A percentile compares a stretch with the other conserved stretches of the same genome.
Conservation (phyloP, 495 filamentous ascomycete genomes). For the Penicillium cataractarum region DNA sequence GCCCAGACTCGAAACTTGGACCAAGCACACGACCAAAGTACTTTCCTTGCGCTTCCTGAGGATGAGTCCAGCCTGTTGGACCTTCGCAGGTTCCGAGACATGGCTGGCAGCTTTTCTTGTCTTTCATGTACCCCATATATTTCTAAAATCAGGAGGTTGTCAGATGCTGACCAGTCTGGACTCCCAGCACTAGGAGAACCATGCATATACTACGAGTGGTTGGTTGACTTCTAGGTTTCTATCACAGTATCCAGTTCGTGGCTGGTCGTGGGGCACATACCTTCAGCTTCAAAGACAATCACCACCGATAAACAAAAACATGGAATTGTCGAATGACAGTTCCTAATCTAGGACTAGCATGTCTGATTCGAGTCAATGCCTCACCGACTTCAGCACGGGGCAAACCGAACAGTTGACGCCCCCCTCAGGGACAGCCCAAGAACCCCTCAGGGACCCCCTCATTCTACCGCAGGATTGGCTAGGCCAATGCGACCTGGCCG, state of each 20-base stretch:
- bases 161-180: slow-evolving; percentile 1
- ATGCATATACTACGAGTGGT: not conserved
- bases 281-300: not conserved
- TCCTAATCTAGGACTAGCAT: not conserved
- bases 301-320: not conserved
- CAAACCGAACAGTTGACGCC: slow-evolving; percentile 3
- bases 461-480: slow-evolving; percentile 12
- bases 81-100: not conserved
- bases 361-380: not conserved
- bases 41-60: not conserved
- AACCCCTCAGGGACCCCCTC: not conserved
- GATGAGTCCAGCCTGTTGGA: not conserved
- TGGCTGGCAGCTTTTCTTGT: slow-evolving; percentile 2
- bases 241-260: not conserved
- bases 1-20: slow-evolving; percentile 4
- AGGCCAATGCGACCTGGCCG: slow-evolving; percentile 9
- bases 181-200: not conserved
- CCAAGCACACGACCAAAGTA: not conserved
- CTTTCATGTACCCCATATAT: slow-evolving; percentile 9
- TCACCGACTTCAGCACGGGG: not conserved
- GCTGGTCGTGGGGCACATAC: not conserved
- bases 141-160: not conserved
- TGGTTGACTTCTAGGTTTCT: not conserved
- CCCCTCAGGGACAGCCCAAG: not conserved
- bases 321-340: not conserved